Conservation (phyloP, 495 filamentous ascomycete genomes). For the Neurospora sp. region DNA sequence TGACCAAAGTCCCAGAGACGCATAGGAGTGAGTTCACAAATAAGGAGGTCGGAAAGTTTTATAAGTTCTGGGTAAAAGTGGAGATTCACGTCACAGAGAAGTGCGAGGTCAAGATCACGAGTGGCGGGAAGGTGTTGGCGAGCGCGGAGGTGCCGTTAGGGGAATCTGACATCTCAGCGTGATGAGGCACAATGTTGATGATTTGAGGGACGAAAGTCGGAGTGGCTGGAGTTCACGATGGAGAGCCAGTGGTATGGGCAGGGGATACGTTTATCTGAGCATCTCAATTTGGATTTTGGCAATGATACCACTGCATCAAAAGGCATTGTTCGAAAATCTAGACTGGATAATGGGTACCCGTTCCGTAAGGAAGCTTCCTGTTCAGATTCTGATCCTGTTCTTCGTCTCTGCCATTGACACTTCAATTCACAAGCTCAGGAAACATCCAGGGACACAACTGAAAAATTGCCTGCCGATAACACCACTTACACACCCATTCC, state of each 20-base stretch:
- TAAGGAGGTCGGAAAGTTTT: slow-evolving; percentile 6
- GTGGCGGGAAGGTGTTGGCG: slow-evolving; percentile 6
- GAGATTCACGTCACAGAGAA: slow-evolving; percentile 12
- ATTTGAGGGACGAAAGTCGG: background rate
- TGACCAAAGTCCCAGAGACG: slow-evolving; percentile 10
- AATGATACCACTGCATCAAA: background rate
- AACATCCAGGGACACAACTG: background rate
- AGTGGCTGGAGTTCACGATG: background rate
- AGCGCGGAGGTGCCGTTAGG: slow-evolving; percentile 3
- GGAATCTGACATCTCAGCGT: background rate
- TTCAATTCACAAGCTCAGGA: rapidly evolving
- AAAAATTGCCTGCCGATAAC: background rate
- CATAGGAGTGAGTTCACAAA: background rate
- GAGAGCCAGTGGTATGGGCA: background rate
- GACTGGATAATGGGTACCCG: background rate
- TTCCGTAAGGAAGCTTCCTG: background rate
- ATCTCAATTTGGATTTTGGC: background rate
- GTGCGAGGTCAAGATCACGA: slow-evolving; percentile 12
- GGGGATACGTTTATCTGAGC: background rate
- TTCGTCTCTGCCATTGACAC: background rate
- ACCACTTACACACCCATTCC: background rate
- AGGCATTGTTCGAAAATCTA: background rate
- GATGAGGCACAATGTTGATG: background rate
- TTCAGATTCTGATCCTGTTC: rapidly evolving
- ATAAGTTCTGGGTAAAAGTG: slow-evolving; percentile 14